Evolutionary conservation across 2,329 filamentous ascomycete species (phyloP), one percentile per base, ranked within the genome.

Genomic region (Pseudocercospora vitis): DNA sequence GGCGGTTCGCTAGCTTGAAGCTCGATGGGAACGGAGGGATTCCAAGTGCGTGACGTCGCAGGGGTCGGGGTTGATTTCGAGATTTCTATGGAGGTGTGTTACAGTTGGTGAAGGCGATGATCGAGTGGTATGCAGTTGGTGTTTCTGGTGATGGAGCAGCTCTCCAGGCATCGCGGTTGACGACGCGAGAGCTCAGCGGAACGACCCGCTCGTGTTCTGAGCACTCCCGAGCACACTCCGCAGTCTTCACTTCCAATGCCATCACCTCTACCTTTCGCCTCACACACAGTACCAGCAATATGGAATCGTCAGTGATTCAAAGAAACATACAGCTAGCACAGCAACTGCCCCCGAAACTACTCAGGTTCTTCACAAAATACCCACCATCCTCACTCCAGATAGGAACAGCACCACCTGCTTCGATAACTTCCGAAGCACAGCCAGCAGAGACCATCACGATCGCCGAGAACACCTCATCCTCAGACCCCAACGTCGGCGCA

Each of bases 331-430:
- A 73, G 53, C 83, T 96, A 40, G 88, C 88, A 56, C 83, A 85
- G 73, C 78, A 81, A 61, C 83, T 97, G 33, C 94, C 91, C 7
- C 78, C 82, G 50, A 86, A 86, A 33, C 82, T 99, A 40, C 82
- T 87, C 68, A 84, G 85, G 66, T 96, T 99, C 81, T 88, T 99
- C 73, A 87, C 87, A 53, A 87, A 88, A 61, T 96, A 92, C 72
- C 94, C 94, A 35, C 91, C 92, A 21, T 44, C 81, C 67, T 69
- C 69, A 48, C 37, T 60, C 7, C 40, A 48, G 26, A 49, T 51
- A 18, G 49, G 31, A 1, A 35, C 47, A 51, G 31, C 50, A 40
- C 26, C 48, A 37, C 59, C 54, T 48, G 28, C 63, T 32, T 35
- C 61, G 50, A 49, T 64, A 52, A 62, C 68, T 29, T 61, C 66